phyloP scores from a whole-genome alignment of 495 filamentous ascomycete genomes.

The Penicillium paradoxum region DNA sequence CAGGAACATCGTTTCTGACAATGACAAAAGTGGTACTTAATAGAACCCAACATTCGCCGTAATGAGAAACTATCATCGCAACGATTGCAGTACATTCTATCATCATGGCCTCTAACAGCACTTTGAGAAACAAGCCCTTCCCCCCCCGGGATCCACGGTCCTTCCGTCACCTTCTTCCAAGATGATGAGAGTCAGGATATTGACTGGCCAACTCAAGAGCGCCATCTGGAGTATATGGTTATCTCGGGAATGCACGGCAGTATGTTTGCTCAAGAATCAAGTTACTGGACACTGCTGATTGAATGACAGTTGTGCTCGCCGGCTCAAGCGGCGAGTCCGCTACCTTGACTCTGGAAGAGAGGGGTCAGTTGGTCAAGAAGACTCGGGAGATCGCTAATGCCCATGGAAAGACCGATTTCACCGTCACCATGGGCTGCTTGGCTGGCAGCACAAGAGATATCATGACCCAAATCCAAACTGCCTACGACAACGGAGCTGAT shows the following conservation, averaged over 20 bases:
- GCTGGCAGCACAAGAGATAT: slow-evolving; percentile 57
- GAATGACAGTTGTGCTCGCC: background rate
- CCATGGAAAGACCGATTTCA: slow-evolving; percentile 24
- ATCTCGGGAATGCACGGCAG: background rate
- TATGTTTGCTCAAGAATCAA: background rate
- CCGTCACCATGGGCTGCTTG: slow-evolving; percentile 36
- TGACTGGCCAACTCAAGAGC: background rate
- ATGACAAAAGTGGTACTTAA: background rate
- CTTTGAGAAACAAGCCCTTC: background rate
- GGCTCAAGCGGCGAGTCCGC: background rate
- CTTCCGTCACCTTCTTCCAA: background rate
- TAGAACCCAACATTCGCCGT: background rate
- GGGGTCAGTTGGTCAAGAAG: slow-evolving; percentile 39
- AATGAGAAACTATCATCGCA: background rate
- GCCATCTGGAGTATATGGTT: background rate
- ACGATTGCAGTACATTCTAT: background rate
- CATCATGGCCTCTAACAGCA: background rate
- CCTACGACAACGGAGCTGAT: slow-evolving; percentile 38
- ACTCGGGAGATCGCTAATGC: slow-evolving; percentile 59
- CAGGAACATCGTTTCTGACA: background rate
- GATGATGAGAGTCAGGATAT: background rate
- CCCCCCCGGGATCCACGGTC: background rate
- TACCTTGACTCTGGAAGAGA: slow-evolving; percentile 32
- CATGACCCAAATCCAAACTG: slow-evolving; percentile 20
- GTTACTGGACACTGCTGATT: background rate